phyloP scores from a whole-genome alignment of 129 eudicot genomes.

The Dittrichia graveolens region DNA sequence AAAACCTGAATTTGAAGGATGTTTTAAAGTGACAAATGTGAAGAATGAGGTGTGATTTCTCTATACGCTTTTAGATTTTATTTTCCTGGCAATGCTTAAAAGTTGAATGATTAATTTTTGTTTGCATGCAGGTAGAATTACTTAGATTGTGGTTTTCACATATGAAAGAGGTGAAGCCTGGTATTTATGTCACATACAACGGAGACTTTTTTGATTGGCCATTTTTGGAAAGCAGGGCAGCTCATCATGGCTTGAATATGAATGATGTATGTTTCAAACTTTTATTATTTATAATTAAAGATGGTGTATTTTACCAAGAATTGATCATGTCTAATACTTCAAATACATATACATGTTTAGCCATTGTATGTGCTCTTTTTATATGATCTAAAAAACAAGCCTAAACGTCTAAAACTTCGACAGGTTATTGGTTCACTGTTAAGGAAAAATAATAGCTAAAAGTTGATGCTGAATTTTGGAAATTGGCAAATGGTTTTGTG shows the following conservation, averaged over 20 bases:
- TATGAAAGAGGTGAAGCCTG: slow-evolving; percentile 96
- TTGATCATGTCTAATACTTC: too few relatives aligned
- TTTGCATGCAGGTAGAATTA: slow-evolving; percentile 64
- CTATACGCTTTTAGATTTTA: slow-evolving; percentile 3
- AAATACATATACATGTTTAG: too few relatives aligned
- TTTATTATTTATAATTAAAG: background rate
- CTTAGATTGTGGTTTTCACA: slow-evolving; percentile 83
- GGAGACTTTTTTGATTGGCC: slow-evolving; percentile 99
- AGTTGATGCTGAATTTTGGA: too few relatives aligned
- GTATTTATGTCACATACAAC: slow-evolving; percentile 96
- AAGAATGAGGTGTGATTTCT: slow-evolving; percentile 75
- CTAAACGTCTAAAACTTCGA: too few relatives aligned
- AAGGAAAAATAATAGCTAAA: too few relatives aligned
- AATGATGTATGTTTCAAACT: slow-evolving; percentile 60
- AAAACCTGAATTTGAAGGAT: slow-evolving; percentile 95
- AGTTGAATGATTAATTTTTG: slow-evolving; percentile 20
- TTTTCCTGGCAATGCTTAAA: slow-evolving; percentile 2
- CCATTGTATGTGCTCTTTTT: too few relatives aligned
- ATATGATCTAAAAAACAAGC: too few relatives aligned
- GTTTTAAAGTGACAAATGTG: slow-evolving; percentile 85
- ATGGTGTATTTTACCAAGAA: background rate
- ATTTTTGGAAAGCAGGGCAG: slow-evolving; percentile 90
- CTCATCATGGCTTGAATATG: slow-evolving; percentile 83
- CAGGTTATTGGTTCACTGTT: too few relatives aligned
- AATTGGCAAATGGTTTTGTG: too few relatives aligned